Evolutionary conservation across 441 rosid species (phyloP).

Genomic region (Eugenia klotzschiana): DNA sequence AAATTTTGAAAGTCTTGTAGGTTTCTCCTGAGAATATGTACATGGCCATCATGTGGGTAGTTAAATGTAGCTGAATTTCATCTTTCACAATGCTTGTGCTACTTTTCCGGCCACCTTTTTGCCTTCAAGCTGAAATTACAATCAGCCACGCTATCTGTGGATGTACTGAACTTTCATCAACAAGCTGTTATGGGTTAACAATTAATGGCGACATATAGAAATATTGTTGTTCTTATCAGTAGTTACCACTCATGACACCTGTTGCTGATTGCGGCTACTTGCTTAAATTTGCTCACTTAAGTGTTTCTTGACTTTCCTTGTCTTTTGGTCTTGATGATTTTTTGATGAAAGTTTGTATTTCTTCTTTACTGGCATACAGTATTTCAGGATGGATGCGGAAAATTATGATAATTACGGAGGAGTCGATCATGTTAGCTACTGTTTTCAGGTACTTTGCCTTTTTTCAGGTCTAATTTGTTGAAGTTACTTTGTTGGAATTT

Average conservation of each 20-base stretch:
- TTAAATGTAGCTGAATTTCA: background rate
- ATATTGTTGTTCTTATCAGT: background rate
- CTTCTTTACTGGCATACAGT: conserved; percentile 29
- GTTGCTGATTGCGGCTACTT: background rate
- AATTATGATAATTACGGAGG: conserved; percentile 62
- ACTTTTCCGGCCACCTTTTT: background rate
- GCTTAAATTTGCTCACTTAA: background rate
- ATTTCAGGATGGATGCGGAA: conserved; percentile 80
- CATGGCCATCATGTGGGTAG: background rate
- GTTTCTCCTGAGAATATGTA: background rate
- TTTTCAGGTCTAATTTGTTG: background rate
- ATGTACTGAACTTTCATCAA: background rate
- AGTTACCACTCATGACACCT: background rate
- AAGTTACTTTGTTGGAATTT: background rate
- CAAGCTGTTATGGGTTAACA: background rate
- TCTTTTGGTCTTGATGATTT: background rate
- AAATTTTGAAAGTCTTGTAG: background rate
- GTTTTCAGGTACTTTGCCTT: conserved; percentile 64
- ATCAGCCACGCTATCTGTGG: background rate
- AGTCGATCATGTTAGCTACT: conserved; percentile 73
- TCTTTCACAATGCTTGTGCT: background rate
- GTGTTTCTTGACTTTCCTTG: background rate
- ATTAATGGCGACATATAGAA: background rate
- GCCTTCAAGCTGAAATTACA: background rate
- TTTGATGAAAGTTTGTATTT: background rate